A percentile compares a stretch with the other conserved stretches of the same genome.
Evolutionary conservation across 192 early-diverging fungal species (phyloP).

Genomic region (Linnemannia zychae): DNA sequence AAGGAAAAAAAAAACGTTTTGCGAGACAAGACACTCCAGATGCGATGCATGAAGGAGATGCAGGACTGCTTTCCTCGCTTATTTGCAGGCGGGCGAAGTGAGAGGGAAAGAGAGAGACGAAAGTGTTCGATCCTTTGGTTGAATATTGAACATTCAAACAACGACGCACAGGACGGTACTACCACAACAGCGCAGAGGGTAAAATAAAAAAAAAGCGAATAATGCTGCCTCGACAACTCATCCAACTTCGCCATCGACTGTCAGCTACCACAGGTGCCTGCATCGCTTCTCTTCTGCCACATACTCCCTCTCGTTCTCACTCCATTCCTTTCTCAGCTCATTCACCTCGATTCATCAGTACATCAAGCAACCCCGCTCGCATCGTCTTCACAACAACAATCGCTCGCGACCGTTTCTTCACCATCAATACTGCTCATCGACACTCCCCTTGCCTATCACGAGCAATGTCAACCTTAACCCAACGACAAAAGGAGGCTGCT

Average conservation of each 20-base stretch:
- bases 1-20: background rate
- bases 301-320: too few species aligned
- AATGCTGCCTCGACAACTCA: background rate
- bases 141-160: too few species aligned
- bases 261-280: background rate
- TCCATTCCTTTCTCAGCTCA: background rate
- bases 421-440: background rate
- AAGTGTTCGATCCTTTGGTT: too few species aligned
- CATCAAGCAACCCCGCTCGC: background rate
- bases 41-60: background rate
- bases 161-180: background rate
- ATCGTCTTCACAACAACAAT: background rate
- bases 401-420: background rate
- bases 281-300: background rate
- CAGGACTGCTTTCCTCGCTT: background rate
- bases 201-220: background rate
- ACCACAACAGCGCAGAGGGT: background rate
- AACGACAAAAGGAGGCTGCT: constrained; percentile 14
- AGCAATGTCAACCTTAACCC: constrained; percentile 16
- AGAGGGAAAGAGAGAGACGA: too few species aligned
- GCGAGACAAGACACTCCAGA: background rate
- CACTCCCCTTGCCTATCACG: background rate
- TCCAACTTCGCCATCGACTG: background rate
- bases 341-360: background rate
- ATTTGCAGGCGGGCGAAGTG: background rate